Evolutionary conservation across 1,284 basidiomycete genomes (phyloP), one percentile per base, ranked within the genome.

Genomic region (Microbotryum intermedium): DNA sequence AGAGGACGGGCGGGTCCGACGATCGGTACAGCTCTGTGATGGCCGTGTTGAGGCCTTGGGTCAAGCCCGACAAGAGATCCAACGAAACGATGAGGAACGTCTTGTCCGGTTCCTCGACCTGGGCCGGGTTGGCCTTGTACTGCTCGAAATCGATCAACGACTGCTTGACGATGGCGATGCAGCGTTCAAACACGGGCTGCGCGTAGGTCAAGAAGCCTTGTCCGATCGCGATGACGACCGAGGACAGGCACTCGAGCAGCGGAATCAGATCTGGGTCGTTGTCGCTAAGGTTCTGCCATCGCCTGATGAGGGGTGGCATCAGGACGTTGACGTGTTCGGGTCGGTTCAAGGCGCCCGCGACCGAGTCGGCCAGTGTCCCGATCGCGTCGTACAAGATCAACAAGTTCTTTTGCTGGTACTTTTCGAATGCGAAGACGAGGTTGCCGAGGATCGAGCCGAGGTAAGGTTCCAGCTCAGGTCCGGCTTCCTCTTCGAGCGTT

Each of bases 361-460:
- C 94, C 18, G 92, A 90, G 73, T 99, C 95, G 4, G 95, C 95
- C 20, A 99, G 80, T 1, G 95, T 98, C 6, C 95, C 94, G 59
- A 99, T 87, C 16, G 95, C 95, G 73, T 99, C 95, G 74, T 98
- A 98, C 44, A 99, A 77, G 67, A 98, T 98, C 66, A 99, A 81
- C 81, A 98, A 85, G 74, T 99, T 99, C 83, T 98, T 98, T 76
- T 97, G 92, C 74, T 99, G 94, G 75, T 99, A 99, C 77, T 95
- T 97, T 66, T 89, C 84, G 75, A 98, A 98, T 0, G 95, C 95
- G 67, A 89, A 86, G 23, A 97, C 93, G 57, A 99, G 81, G 74
- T 97, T 97, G 59, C 87, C 85, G 55, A 99, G 80, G 55, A 99
- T 90, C 1, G 94, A 93, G 70, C 94, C 90, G 18, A 98, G 83